These are phyloP conservation scores for Xylariales sp. DNA, from an alignment of 2,329 filamentous ascomycete species.

Conservation along the genomic window DNA sequence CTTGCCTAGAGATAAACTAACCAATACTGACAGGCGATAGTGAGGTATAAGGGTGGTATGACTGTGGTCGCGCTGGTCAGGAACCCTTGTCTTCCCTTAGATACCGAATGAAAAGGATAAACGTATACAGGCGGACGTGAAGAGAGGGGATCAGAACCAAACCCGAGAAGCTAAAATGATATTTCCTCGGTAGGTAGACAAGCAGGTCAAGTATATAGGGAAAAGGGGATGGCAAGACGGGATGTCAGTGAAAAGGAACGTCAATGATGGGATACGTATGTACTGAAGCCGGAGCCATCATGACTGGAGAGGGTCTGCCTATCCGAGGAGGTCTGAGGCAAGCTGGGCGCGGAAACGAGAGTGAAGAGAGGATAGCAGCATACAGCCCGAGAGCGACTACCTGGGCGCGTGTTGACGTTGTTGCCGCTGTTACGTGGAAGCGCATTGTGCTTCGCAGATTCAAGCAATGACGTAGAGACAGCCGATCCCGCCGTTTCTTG, in stretches of 20 bases:
- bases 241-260: neutral
- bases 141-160: neutral
- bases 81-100: neutral
- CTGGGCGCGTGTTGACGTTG: constrained; percentile 10
- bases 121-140: neutral
- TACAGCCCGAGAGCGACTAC: neutral
- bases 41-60: neutral
- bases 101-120: neutral
- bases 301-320: neutral
- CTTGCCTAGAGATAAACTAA: neutral
- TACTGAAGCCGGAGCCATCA: constrained; percentile 19
- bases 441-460: constrained; percentile 19
- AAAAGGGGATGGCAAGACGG: constrained; percentile 10
- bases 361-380: neutral
- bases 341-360: neutral
- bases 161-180: constrained; percentile 3
- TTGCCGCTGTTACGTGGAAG: constrained; percentile 5
- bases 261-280: constrained; percentile 5
- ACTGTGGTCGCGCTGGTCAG: neutral
- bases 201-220: constrained; percentile 24
- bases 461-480: constrained; percentile 44
- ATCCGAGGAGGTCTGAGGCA: neutral
- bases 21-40: neutral
- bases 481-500: constrained; percentile 12
- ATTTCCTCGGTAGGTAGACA: constrained; percentile 18